Percentiles rank a stretch among this genome's conserved stretches.
Conservation (phyloP, 306 rosid genomes). For the Vigna nakashimae region DNA sequence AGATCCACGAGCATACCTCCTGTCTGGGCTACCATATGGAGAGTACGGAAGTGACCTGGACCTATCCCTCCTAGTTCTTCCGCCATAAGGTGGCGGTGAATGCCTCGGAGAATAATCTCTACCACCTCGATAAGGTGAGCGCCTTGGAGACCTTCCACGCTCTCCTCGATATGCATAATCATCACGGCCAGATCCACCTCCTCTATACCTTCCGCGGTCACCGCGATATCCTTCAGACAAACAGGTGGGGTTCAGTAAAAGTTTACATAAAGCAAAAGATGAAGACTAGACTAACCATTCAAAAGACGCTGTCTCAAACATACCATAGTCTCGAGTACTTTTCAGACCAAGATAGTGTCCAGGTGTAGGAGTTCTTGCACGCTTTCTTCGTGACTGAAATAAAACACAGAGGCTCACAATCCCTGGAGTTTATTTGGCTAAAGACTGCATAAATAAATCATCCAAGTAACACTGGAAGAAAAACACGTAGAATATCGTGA, state of each 20-base stretch:
- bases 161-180: conserved; percentile 49
- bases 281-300: not conserved
- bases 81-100: conserved; percentile 70
- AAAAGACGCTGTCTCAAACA: conserved; percentile 32
- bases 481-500: conserved; percentile 6
- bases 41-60: conserved; percentile 75
- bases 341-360: conserved; percentile 98
- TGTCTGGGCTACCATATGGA: conserved; percentile 83
- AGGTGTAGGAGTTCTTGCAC: conserved; percentile 96
- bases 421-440: conserved; percentile 19
- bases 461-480: conserved; percentile 14
- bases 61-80: conserved; percentile 88
- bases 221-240: conserved; percentile 52
- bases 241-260: conserved; percentile 24
- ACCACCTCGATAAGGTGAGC: conserved; percentile 83
- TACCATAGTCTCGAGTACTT: conserved; percentile 84
- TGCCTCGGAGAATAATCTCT: conserved; percentile 80
- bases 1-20: conserved; percentile 72
- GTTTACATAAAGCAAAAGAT: not conserved
- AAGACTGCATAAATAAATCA: conserved; percentile 1
- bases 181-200: conserved; percentile 79
- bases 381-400: conserved; percentile 98
- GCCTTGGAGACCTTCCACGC: conserved; percentile 79
- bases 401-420: conserved; percentile 42
- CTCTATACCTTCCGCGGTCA: conserved; percentile 63